Base-by-base conservation (phyloP, 768 basidiomycete species). In the Kwoniella mangroviensis region DNA sequence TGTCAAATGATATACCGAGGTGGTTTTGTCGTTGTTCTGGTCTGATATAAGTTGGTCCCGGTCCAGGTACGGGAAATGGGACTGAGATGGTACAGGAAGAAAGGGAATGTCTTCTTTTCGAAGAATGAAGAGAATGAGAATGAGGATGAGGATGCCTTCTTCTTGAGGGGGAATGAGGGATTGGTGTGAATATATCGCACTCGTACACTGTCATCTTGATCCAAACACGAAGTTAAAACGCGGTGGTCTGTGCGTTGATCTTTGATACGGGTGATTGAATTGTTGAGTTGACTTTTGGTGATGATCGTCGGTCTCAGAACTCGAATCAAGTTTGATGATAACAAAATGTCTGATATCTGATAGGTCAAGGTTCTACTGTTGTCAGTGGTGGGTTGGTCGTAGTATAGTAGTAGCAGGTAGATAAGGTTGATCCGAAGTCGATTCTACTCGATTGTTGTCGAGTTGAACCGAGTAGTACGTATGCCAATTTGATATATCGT, bases 181-280 rank as follows among this genome's bases (percentile, higher is more conserved):
- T 13, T 0, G 45, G 45, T 4, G 45, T 49, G 45, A 49, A 49
- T 49, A 49, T 49, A 19, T 49, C 45, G 45, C 15, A 34, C 34
- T 34, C 34, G 34, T 34, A 7, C 1, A 34, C 34, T 34, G 34
- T 49, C 45, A 49, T 49, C 45, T 13, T 19, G 1, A 17, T 0
- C 19, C 7, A n/a, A 21, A 21, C 24, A 54, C 53, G 24, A 13
- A 4, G 15, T 21, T 21, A 22, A 12, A 2, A 24, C 53, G 53
- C 53, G 53, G 53, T 54, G 53, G 21, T 54, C 53, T 54, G 53
- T 54, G 53, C 53, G 53, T 54, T 24, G 21, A 54, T 21, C 24
- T 21, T 21, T 11, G 21, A 34, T 34, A 34, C 6, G 34, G 9
- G 4, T 4, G 34, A 7, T 34, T 34, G 34, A 7, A 0, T 7